phyloP scores from a whole-genome alignment of 208 protist genomes.

The Acanthamoeba royreba region DNA sequence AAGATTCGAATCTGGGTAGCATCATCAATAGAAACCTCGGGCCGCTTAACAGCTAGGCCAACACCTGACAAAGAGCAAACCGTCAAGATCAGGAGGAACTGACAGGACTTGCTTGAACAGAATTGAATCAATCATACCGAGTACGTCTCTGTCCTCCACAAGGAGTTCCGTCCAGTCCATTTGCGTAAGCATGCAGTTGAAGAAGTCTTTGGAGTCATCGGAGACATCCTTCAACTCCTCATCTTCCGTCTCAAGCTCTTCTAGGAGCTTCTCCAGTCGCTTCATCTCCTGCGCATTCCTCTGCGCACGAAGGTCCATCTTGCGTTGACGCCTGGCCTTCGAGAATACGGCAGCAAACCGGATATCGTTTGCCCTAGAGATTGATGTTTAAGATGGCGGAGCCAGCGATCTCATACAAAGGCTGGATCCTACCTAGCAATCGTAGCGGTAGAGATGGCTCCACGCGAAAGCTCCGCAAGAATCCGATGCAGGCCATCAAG shows the following conservation, averaged over 20 bases:
- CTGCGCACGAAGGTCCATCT: neutral
- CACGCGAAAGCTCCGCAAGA: neutral
- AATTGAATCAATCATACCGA: neutral
- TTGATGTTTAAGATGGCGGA: neutral
- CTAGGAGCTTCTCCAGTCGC: neutral
- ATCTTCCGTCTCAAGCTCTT: neutral
- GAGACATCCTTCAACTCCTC: neutral
- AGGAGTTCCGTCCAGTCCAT: conserved; percentile 54
- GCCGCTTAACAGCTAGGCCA: neutral
- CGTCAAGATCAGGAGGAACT: no score
- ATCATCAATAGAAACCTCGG: conserved; percentile 46
- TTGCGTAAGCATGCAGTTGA: conserved; percentile 37
- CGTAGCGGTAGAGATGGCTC: neutral
- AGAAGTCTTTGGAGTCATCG: neutral
- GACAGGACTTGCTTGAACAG: no score
- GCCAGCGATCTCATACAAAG: neutral
- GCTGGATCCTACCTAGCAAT: neutral
- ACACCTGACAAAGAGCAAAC: neutral
- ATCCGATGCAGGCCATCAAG: neutral
- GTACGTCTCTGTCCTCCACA: conserved; percentile 20
- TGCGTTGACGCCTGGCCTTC: neutral
- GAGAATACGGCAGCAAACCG: neutral
- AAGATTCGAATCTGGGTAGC: conserved; percentile 60
- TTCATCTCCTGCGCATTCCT: neutral
- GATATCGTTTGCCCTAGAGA: neutral